A percentile compares a stretch with the other conserved stretches of the same genome.
phyloP scores from a whole-genome alignment of 2,329 filamentous ascomycete species.

The Xylaria sp. region DNA sequence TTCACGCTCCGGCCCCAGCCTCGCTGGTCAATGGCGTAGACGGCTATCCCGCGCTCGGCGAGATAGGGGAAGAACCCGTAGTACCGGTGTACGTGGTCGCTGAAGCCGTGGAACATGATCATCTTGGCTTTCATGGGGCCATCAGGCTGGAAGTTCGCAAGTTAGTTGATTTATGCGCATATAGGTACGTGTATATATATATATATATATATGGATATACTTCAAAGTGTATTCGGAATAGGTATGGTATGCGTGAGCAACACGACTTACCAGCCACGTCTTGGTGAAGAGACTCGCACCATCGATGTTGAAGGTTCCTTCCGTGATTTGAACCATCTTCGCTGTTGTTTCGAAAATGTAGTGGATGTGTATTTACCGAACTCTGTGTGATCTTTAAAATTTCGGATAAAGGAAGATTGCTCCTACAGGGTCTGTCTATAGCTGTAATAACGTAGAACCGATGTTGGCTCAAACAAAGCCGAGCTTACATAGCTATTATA shows the following conservation, averaged over 20 bases:
- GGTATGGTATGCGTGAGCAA: constrained; percentile 2
- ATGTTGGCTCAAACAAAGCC: neutral
- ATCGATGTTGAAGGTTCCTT: constrained; percentile 62
- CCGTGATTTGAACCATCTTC: constrained; percentile 57
- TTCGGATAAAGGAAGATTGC: neutral
- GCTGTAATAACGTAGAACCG: neutral
- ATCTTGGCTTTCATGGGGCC: constrained; percentile 74
- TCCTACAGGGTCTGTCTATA: neutral
- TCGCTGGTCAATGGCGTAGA: constrained; percentile 84
- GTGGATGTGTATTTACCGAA: neutral
- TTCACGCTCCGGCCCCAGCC: constrained; percentile 85
- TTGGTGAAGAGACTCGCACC: constrained; percentile 64
- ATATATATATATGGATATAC: neutral
- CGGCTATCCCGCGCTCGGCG: constrained; percentile 76
- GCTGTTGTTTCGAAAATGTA: neutral
- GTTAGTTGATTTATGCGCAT: constrained; percentile 3
- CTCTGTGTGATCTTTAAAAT: neutral
- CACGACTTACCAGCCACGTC: constrained; percentile 65
- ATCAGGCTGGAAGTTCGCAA: constrained; percentile 58
- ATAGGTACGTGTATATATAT: neutral
- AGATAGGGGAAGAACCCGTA: constrained; percentile 77
- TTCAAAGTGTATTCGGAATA: neutral
- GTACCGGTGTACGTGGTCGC: constrained; percentile 85
- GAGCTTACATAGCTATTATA: neutral
- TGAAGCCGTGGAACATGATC: constrained; percentile 89